Conservation (phyloP, 73 alveolate genomes). For the Paraurostyla sp. region DNA sequence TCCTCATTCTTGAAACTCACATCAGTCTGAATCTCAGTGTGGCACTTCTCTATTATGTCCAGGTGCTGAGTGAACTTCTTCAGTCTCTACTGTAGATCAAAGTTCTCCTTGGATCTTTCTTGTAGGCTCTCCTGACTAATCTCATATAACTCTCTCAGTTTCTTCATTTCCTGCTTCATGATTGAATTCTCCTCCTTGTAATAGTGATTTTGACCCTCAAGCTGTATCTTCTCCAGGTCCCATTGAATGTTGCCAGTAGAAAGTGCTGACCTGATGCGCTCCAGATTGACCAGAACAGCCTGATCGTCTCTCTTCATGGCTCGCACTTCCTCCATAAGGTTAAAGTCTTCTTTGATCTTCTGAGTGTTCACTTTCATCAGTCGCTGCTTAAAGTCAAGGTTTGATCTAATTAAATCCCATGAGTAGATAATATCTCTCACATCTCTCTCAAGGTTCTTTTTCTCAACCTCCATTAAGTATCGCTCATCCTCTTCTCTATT, state of each 20-base stretch:
- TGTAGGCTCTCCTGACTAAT: conserved; percentile 4
- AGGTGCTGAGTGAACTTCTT: conserved; percentile 39
- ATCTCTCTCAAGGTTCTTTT: conserved; percentile 57
- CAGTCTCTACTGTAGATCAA: conserved; percentile 20
- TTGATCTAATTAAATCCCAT: conserved; percentile 63
- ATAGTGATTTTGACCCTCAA: conserved; percentile 43
- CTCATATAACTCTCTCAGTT: conserved; percentile 25
- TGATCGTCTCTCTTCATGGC: conserved; percentile 54
- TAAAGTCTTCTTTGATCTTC: conserved; percentile 35
- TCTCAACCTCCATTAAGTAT: conserved; percentile 44
- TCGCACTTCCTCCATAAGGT: conserved; percentile 42
- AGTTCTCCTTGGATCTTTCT: conserved; percentile 47
- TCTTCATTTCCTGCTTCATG: conserved; percentile 40
- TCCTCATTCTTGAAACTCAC: conserved; percentile 56
- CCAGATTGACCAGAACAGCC: conserved; percentile 48
- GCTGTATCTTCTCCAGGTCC: conserved; percentile 50
- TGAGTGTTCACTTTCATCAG: conserved; percentile 11
- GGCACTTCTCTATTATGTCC: conserved; percentile 3
- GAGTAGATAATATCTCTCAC: conserved; percentile 36
- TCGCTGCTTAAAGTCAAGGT: conserved; percentile 10
- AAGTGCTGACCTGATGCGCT: conserved; percentile 27
- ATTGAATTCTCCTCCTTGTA: conserved; percentile 40
- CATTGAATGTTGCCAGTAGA: conserved; percentile 29
- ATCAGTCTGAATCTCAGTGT: conserved; percentile 49
- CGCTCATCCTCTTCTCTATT: conserved; percentile 55